Percentiles rank a stretch among this genome's conserved stretches.
phyloP scores from a whole-genome alignment of 306 rosid species.

The Gastrolobium villosum region DNA sequence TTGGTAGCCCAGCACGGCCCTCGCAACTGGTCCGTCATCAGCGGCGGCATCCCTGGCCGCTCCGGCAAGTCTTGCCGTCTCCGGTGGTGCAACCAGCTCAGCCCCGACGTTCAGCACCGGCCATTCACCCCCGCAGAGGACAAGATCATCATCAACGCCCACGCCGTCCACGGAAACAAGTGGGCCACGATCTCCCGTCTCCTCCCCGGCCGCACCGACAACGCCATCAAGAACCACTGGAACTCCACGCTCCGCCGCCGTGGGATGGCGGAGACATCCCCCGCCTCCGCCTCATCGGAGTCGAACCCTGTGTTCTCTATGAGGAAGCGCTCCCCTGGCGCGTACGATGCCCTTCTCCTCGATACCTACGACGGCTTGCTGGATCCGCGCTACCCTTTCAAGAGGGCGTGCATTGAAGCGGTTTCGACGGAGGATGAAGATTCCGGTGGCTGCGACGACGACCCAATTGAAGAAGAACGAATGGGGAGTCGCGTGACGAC shows the following conservation, averaged over 20 bases:
- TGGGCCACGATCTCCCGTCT: conserved; percentile 96
- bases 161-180: conserved; percentile 81
- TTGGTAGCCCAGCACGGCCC: conserved; percentile 77
- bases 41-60: conserved; percentile 79
- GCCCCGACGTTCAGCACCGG: conserved; percentile 90
- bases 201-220: conserved; percentile 89
- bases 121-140: conserved; percentile 82
- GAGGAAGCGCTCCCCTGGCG: conserved; percentile 18
- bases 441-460: not conserved
- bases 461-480: conserved; percentile 2
- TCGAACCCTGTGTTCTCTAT: not conserved
- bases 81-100: conserved; percentile 93
- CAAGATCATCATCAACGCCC: conserved; percentile 66
- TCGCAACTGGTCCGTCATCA: conserved; percentile 81
- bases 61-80: conserved; percentile 92
- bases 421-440: conserved; percentile 46
- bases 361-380: not conserved
- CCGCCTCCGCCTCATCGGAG: conserved; percentile 22
- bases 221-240: conserved; percentile 97
- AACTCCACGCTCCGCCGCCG: conserved; percentile 87
- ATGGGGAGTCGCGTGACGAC: conserved; percentile 54
- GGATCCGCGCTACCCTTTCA: conserved; percentile 33
- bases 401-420: conserved; percentile 52
- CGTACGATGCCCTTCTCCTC: not conserved
- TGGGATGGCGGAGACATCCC: conserved; percentile 20